Percentiles rank a stretch among this genome's conserved stretches.
Evolutionary conservation across 2,329 filamentous ascomycete genomes (phyloP).

Genomic region (Xylogone sp.): DNA sequence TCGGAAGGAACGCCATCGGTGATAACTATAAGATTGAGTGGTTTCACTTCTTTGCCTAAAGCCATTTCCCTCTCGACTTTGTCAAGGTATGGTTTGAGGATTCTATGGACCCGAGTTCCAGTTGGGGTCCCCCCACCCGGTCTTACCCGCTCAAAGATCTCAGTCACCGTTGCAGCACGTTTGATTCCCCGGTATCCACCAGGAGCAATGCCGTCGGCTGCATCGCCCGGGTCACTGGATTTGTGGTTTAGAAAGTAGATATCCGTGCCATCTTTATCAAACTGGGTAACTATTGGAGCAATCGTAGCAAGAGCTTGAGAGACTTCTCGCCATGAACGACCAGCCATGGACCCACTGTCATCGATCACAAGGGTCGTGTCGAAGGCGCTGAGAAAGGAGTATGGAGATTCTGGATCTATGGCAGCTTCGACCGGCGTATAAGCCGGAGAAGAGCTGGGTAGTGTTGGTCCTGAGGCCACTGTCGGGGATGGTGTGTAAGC

Average conservation of each 20-base stretch:
- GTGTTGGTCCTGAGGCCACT: constrained; percentile 10
- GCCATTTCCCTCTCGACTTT: constrained; percentile 40
- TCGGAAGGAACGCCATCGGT: constrained; percentile 84
- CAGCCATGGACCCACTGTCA: constrained; percentile 84
- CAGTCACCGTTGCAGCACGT: constrained; percentile 51
- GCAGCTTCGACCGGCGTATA: constrained; percentile 23
- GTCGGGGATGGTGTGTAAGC: constrained; percentile 23
- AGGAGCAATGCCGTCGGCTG: constrained; percentile 31
- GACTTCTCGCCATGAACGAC: constrained; percentile 73
- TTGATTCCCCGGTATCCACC: constrained; percentile 64
- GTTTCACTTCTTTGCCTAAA: constrained; percentile 52
- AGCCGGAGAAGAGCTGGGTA: constrained; percentile 31
- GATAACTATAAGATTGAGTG: constrained; percentile 87
- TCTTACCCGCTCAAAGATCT: constrained; percentile 65
- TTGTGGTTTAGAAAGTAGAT: constrained; percentile 83
- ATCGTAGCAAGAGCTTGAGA: constrained; percentile 66
- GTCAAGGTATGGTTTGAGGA: constrained; percentile 69
- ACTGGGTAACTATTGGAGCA: constrained; percentile 73
- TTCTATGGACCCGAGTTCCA: constrained; percentile 64
- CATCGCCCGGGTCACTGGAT: constrained; percentile 33
- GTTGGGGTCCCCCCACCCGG: constrained; percentile 72
- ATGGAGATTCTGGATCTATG: constrained; percentile 56
- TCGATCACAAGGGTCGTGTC: constrained; percentile 91
- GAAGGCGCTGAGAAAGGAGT: constrained; percentile 72
- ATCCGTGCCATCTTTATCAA: constrained; percentile 84